phyloP scores from a whole-genome alignment of 768 basidiomycete genomes.

The Russula brevipes region DNA sequence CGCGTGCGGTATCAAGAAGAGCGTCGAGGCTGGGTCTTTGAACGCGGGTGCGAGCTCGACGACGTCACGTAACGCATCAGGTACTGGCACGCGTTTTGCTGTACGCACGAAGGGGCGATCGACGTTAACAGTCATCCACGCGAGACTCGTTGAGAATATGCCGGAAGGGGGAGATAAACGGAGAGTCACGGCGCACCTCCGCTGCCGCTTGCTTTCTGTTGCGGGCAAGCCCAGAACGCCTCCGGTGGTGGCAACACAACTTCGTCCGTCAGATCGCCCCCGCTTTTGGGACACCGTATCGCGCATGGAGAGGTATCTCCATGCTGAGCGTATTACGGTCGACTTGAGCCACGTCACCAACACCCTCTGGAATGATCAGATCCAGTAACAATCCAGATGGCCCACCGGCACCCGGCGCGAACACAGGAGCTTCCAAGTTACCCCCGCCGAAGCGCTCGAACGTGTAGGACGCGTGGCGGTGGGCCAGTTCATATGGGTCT shows the following conservation, averaged over 20 bases:
- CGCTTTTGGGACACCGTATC: conserved; percentile 12
- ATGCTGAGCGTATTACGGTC: not conserved
- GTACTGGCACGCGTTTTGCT: not conserved
- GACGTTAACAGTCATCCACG: not conserved
- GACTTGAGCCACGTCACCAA: too few relatives aligned
- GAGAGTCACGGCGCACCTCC: not conserved
- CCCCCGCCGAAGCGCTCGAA: conserved; percentile 20
- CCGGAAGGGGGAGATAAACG: not conserved
- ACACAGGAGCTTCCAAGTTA: conserved; percentile 12
- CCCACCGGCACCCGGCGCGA: not conserved
- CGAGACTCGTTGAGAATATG: not conserved
- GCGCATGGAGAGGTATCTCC: conserved; percentile 11
- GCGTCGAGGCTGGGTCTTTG: not conserved
- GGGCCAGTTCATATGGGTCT: conserved; percentile 9
- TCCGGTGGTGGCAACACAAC: conserved; percentile 5
- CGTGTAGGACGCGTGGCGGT: conserved; percentile 2
- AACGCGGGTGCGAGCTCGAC: conserved; percentile 3
- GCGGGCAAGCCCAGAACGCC: conserved; percentile 14
- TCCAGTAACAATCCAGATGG: conserved; percentile 11
- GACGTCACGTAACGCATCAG: not conserved
- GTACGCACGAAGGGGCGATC: not conserved
- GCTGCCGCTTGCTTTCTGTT: not conserved
- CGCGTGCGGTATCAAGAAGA: conserved; percentile 7
- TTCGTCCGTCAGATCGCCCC: conserved; percentile 1
- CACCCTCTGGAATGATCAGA: conserved; percentile 1